Evolutionary conservation across 257 asterid species (phyloP).

Genomic region (Datura wrightii): DNA sequence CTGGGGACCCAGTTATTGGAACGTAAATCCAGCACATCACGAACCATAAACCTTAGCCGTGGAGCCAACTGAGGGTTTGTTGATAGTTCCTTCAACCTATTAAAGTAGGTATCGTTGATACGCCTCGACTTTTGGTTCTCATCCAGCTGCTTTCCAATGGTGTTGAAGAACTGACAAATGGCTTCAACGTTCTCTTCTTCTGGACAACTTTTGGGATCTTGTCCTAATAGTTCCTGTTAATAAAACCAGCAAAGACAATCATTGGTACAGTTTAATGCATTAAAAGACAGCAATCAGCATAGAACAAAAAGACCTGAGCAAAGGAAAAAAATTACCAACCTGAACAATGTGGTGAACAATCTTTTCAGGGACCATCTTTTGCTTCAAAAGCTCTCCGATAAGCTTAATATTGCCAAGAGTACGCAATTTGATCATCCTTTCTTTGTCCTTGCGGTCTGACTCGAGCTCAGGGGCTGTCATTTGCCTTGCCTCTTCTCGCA

Average conservation of each 20-base stretch:
- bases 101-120: slow-evolving; percentile 73
- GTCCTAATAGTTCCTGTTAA: slow-evolving; percentile 77
- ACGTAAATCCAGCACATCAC: slow-evolving; percentile 84
- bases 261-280: background rate
- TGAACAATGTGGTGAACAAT: slow-evolving; percentile 97
- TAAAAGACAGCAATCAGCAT: slow-evolving; percentile 13
- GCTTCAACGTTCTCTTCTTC: slow-evolving; percentile 99
- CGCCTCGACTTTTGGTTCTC: slow-evolving; percentile 76
- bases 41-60: slow-evolving; percentile 84
- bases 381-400: slow-evolving; percentile 97
- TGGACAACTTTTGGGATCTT: slow-evolving; percentile 68
- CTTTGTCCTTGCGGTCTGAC: slow-evolving; percentile 84
- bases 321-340: slow-evolving; percentile 50
- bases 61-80: slow-evolving; percentile 77
- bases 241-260: background rate
- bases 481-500: slow-evolving; percentile 86
- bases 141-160: slow-evolving; percentile 93
- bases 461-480: slow-evolving; percentile 92
- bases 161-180: slow-evolving; percentile 89
- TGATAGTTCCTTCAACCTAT: slow-evolving; percentile 72
- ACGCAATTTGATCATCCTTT: slow-evolving; percentile 79
- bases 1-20: slow-evolving; percentile 86
- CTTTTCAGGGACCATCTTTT: slow-evolving; percentile 95
- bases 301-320: background rate
- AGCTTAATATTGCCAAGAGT: slow-evolving; percentile 96